These are phyloP conservation scores for Haplographium delicatum DNA, from an alignment of 495 filamentous ascomycete species.

Conservation along the genomic window DNA sequence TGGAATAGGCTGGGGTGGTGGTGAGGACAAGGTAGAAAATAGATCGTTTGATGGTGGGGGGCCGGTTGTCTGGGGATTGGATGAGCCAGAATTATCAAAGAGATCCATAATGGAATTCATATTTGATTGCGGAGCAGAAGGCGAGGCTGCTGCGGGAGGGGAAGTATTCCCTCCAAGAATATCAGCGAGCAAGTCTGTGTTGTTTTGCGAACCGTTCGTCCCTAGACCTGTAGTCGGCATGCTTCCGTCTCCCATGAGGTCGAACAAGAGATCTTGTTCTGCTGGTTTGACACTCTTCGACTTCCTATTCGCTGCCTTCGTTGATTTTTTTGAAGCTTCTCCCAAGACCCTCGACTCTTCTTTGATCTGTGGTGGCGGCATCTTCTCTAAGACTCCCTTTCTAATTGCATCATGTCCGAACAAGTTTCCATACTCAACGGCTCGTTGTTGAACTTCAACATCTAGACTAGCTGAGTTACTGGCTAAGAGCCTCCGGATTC, in stretches of 20 bases:
- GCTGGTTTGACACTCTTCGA: constrained; percentile 73
- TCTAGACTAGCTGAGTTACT: constrained; percentile 76
- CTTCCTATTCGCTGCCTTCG: constrained; percentile 68
- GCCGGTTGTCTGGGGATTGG: constrained; percentile 36
- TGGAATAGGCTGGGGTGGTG: constrained; percentile 39
- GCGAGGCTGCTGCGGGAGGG: constrained; percentile 46
- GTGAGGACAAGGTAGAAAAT: constrained; percentile 38
- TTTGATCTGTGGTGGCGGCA: constrained; percentile 94
- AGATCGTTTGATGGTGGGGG: constrained; percentile 43
- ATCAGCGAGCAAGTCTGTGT: constrained; percentile 81
- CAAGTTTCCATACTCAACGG: constrained; percentile 90
- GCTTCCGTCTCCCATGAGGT: constrained; percentile 83
- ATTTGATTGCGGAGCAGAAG: constrained; percentile 48
- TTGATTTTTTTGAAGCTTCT: constrained; percentile 76
- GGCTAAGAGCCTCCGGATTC: constrained; percentile 71
- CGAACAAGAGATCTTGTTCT: constrained; percentile 86
- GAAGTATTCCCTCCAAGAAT: constrained; percentile 57
- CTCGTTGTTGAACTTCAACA: constrained; percentile 91
- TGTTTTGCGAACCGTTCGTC: constrained; percentile 63
- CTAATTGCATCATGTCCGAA: constrained; percentile 86
- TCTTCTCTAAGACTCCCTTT: constrained; percentile 87
- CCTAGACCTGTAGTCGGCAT: constrained; percentile 41
- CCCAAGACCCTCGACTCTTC: constrained; percentile 87
- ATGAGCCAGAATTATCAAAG: constrained; percentile 44
- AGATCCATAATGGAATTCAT: constrained; percentile 85